Conservation (phyloP, 257 asterid genomes). For the Striga asiatica region DNA sequence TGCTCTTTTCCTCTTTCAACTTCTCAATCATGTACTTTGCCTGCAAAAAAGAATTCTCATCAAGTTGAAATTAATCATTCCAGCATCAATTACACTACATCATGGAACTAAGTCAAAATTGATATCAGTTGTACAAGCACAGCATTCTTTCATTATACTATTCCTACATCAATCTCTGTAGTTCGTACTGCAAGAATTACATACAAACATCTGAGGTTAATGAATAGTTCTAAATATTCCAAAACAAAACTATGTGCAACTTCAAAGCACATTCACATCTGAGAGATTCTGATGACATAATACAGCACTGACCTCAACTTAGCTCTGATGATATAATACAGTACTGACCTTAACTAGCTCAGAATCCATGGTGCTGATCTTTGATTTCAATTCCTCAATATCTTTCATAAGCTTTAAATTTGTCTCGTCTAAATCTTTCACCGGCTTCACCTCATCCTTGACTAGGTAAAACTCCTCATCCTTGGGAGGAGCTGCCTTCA, state of each 20-base stretch:
- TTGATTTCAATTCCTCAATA: slow-evolving; percentile 40
- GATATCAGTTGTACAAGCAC: no score
- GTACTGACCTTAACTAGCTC: slow-evolving; percentile 58
- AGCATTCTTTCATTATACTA: no score
- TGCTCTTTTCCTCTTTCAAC: slow-evolving; percentile 44
- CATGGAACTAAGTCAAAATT: no score
- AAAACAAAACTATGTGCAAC: background rate
- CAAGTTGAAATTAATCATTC: background rate
- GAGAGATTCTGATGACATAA: slow-evolving; percentile 11
- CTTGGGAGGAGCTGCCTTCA: slow-evolving; percentile 22
- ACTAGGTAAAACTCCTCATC: slow-evolving; percentile 23
- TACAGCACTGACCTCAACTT: slow-evolving; percentile 44
- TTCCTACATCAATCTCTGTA: no score
- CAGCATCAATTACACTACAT: background rate
- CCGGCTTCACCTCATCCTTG: slow-evolving; percentile 19
- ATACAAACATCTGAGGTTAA: background rate
- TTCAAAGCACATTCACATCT: background rate
- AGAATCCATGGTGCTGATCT: slow-evolving; percentile 38
- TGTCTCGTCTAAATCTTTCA: slow-evolving; percentile 30
- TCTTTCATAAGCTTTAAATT: slow-evolving; percentile 29
- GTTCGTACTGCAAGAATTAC: no score
- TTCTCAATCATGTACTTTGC: slow-evolving; percentile 43
- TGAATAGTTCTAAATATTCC: background rate
- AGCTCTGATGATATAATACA: slow-evolving; percentile 7
- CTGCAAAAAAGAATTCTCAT: slow-evolving; percentile 26